These are phyloP conservation scores for Kluyveromyces starmeri DNA, from an alignment of 805 yeast species.

Conservation along the genomic window DNA sequence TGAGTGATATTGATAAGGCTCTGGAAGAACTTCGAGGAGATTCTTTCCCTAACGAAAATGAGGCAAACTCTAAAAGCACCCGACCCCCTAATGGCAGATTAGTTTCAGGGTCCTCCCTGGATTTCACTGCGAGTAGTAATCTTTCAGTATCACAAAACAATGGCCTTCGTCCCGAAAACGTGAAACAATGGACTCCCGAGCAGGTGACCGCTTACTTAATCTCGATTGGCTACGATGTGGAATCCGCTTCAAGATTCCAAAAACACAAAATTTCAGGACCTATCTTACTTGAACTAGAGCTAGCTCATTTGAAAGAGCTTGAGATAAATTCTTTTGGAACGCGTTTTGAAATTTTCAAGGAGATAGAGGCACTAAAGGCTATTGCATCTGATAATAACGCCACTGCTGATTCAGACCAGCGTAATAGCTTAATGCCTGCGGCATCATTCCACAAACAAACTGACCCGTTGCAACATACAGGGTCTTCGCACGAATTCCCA, in stretches of 20 bases:
- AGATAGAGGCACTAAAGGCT: constrained; percentile 58
- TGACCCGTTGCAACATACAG: constrained; percentile 5
- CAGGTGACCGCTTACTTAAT: constrained; percentile 77
- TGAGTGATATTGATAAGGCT: constrained; percentile 68
- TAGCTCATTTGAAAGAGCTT: constrained; percentile 79
- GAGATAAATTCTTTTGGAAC: constrained; percentile 93
- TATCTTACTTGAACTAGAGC: constrained; percentile 76
- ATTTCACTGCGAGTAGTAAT: constrained; percentile 7
- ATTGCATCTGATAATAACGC: constrained; percentile 7
- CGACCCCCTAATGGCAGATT: constrained; percentile 4
- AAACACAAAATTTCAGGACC: constrained; percentile 85
- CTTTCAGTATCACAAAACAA: constrained; percentile 18
- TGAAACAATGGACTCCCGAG: constrained; percentile 68
- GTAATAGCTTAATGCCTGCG: constrained; percentile 34
- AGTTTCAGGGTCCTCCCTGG: constrained; percentile 11
- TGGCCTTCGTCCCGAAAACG: constrained; percentile 41
- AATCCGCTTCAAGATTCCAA: constrained; percentile 69
- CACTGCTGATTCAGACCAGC: constrained; percentile 2
- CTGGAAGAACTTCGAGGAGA: constrained; percentile 47
- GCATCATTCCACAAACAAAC: constrained; percentile 18
- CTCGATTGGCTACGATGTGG: constrained; percentile 60
- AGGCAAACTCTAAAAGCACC: constrained; percentile 15
- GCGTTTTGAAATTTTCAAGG: constrained; percentile 83
- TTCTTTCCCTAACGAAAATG: constrained; percentile 8
- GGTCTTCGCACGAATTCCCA: constrained; percentile 7